Conservation (phyloP, 2,329 filamentous ascomycete genomes). For the Acarospora socialis region DNA sequence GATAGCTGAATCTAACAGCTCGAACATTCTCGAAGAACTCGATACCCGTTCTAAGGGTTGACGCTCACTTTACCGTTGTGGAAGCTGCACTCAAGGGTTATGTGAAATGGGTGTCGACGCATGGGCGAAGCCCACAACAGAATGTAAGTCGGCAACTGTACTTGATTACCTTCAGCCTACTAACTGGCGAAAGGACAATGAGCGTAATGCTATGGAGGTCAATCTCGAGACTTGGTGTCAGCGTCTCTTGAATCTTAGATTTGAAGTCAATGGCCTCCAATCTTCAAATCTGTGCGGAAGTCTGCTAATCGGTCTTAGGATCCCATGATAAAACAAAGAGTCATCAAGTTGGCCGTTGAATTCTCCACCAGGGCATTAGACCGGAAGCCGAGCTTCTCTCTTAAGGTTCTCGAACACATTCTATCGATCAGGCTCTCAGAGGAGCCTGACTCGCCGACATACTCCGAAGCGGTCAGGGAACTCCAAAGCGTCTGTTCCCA, state of each 20-base stretch:
- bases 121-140: constrained; percentile 37
- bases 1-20: too few relatives aligned
- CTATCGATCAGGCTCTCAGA: constrained; percentile 67
- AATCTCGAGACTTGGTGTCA: constrained; percentile 60
- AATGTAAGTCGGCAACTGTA: constrained; percentile 22
- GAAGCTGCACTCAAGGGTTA: constrained; percentile 83
- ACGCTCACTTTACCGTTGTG: constrained; percentile 80
- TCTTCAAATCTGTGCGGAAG: not conserved
- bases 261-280: constrained; percentile 36
- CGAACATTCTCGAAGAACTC: constrained; percentile 27
- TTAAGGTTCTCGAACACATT: constrained; percentile 83
- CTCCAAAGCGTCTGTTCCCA: constrained; percentile 72
- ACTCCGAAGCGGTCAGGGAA: constrained; percentile 80
- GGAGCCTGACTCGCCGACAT: constrained; percentile 54
- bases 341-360: constrained; percentile 68
- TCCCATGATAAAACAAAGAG: constrained; percentile 66
- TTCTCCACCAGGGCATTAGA: constrained; percentile 71
- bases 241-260: constrained; percentile 52
- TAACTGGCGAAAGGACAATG: constrained; percentile 26
- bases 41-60: constrained; percentile 49
- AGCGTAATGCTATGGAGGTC: constrained; percentile 44
- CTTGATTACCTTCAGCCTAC: constrained; percentile 4
- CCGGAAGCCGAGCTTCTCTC: constrained; percentile 64
- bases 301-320: constrained; percentile 36
- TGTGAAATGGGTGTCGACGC: constrained; percentile 55